phyloP scores from a whole-genome alignment of 768 basidiomycete species.

The Rhodocollybia butyracea region DNA sequence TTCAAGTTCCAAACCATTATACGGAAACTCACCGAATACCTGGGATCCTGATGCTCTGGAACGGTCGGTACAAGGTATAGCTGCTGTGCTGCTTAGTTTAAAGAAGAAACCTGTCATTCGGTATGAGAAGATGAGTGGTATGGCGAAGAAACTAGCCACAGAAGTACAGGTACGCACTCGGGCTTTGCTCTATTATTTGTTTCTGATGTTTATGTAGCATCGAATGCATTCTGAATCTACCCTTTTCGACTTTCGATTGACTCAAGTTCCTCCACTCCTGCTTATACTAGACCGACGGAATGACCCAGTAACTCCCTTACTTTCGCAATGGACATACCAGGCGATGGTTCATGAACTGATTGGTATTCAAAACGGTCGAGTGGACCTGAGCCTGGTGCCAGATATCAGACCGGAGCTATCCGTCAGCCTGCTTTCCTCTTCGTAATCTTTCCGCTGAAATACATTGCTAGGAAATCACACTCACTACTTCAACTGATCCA shows the following conservation, averaged over 20 bases:
- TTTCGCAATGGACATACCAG: slow-evolving; percentile 99
- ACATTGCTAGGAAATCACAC: slow-evolving; percentile 76
- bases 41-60: slow-evolving; percentile 78
- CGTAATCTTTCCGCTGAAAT: slow-evolving; percentile 1
- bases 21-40: slow-evolving; percentile 65
- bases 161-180: slow-evolving; percentile 69
- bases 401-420: slow-evolving; percentile 84
- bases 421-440: slow-evolving; percentile 51
- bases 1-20: slow-evolving; percentile 57
- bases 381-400: slow-evolving; percentile 78
- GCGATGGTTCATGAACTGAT: slow-evolving; percentile 98
- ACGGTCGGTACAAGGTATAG: slow-evolving; percentile 75
- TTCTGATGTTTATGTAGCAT: slow-evolving; percentile 43
- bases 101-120: slow-evolving; percentile 96
- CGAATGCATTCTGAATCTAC: slow-evolving; percentile 76
- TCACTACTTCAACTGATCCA: slow-evolving; percentile 86
- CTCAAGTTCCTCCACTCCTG: slow-evolving; percentile 84
- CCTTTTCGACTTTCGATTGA: slow-evolving; percentile 89
- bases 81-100: slow-evolving; percentile 85
- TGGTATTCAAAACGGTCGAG: slow-evolving; percentile 91
- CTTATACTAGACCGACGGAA: slow-evolving; percentile 94
- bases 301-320: slow-evolving; percentile 93
- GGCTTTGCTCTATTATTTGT: background rate
- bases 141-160: slow-evolving; percentile 85
- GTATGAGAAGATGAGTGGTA: slow-evolving; percentile 88